Percentiles rank a stretch among this genome's conserved stretches.
Evolutionary conservation across 2,329 filamentous ascomycete species (phyloP).

Genomic region (Nemania sp.): DNA sequence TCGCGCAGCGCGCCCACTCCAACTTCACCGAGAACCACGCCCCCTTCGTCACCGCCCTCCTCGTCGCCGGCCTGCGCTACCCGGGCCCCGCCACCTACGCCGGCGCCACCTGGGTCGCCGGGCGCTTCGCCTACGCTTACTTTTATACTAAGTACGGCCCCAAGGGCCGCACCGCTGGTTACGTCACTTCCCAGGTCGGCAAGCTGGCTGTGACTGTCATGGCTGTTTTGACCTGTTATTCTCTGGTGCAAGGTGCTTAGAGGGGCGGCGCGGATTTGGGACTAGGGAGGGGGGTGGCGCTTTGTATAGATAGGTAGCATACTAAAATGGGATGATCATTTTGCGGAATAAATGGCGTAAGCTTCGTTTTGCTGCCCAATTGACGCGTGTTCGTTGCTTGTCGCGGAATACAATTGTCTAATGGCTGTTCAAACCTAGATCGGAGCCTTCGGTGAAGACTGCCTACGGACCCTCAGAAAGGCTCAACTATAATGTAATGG

Average conservation of each 20-base stretch:
- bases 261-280: background rate
- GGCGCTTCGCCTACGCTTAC: constrained; percentile 65
- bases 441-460: no score
- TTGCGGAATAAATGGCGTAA: background rate
- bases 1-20: constrained; percentile 60
- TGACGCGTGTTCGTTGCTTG: no score
- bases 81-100: constrained; percentile 63
- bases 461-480: no score
- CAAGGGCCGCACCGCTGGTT: constrained; percentile 58
- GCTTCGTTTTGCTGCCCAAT: no score
- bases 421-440: no score
- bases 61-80: constrained; percentile 68
- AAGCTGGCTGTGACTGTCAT: constrained; percentile 57
- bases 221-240: constrained; percentile 58
- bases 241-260: constrained; percentile 49
- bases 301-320: background rate
- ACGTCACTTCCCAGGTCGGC: constrained; percentile 50
- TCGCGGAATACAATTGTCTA: no score
- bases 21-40: constrained; percentile 74
- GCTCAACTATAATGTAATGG: no score
- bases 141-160: constrained; percentile 66
- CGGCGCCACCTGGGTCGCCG: constrained; percentile 65
- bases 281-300: background rate
- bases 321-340: background rate
- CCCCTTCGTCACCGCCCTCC: constrained; percentile 63